These are phyloP conservation scores for Fragilaria radians DNA, from an alignment of 108 stramenopile species.

Conservation along the genomic window DNA sequence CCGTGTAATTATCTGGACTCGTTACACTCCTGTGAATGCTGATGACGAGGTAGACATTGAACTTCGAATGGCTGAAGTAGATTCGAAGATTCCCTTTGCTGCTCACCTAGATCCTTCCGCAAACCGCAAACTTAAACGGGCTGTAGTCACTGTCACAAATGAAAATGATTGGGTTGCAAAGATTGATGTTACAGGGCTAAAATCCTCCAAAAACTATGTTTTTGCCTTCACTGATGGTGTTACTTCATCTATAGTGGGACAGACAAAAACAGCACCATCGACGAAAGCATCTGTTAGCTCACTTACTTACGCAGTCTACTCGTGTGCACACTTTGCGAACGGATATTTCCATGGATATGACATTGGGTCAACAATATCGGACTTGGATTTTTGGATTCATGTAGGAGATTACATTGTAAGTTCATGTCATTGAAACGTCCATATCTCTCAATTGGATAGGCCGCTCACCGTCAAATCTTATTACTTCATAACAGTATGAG, in stretches of 20 bases:
- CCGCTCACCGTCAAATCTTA: not conserved
- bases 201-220: conserved; percentile 12
- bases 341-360: conserved; percentile 35
- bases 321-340: conserved; percentile 18
- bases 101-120: conserved; percentile 13
- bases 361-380: conserved; percentile 13
- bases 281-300: conserved; percentile 9
- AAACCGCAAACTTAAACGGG: conserved; percentile 11
- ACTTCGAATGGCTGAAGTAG: conserved; percentile 14
- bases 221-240: conserved; percentile 15
- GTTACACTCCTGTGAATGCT: conserved; percentile 13
- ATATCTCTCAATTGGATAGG: not conserved
- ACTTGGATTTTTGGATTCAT: conserved; percentile 26
- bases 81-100: not conserved
- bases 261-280: conserved; percentile 20
- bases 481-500: conserved; percentile 17
- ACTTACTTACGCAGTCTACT: conserved; percentile 19
- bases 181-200: conserved; percentile 17
- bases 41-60: conserved; percentile 12
- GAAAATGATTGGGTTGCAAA: conserved; percentile 15
- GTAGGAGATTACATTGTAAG: conserved; percentile 29
- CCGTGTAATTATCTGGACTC: conserved; percentile 19
- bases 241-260: conserved; percentile 12
- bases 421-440: too few relatives aligned
- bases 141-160: not conserved